Conservation (phyloP, 768 basidiomycete species). For the Naganishia vishniacii region DNA sequence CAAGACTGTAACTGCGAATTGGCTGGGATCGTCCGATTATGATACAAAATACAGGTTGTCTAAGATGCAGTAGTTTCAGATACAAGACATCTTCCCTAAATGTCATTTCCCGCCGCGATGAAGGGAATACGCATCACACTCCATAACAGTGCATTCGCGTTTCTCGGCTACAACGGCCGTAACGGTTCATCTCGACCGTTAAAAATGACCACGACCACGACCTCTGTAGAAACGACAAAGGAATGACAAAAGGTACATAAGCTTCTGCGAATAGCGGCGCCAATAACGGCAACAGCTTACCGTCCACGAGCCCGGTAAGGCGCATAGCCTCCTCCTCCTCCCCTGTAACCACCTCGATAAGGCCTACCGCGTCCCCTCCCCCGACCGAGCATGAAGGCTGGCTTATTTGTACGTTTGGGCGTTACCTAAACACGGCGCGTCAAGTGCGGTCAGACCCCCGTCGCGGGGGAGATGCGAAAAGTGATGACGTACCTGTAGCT, state of each 20-base stretch:
- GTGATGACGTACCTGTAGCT: slow-evolving; percentile 68
- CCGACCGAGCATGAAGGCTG: slow-evolving; percentile 74
- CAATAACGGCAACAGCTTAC: slow-evolving; percentile 57
- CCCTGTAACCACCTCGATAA: slow-evolving; percentile 52
- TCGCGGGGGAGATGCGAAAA: neutral
- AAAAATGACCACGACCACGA: slow-evolving; percentile 61
- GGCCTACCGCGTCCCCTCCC: slow-evolving; percentile 64
- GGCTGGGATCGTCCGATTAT: too few relatives aligned
- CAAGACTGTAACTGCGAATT: too few relatives aligned
- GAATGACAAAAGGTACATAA: too few relatives aligned
- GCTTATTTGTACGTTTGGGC: slow-evolving; percentile 90
- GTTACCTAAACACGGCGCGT: slow-evolving; percentile 69
- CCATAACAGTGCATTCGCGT: too few relatives aligned
- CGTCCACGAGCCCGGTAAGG: slow-evolving; percentile 70
- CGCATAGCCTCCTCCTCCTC: slow-evolving; percentile 56
- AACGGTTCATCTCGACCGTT: neutral
- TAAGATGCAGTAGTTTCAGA: too few relatives aligned
- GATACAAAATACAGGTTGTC: neutral
- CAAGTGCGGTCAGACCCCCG: neutral
- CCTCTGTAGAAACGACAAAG: slow-evolving; percentile 51
- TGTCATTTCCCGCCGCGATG: too few relatives aligned
- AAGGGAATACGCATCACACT: too few relatives aligned
- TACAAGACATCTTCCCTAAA: too few relatives aligned
- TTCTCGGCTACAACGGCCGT: too few relatives aligned
- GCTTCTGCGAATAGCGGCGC: too few relatives aligned